A percentile compares a stretch with the other conserved stretches of the same genome.
Evolutionary conservation across 2,329 filamentous ascomycete genomes (phyloP).

Genomic region (Epichloe gansuensis): DNA sequence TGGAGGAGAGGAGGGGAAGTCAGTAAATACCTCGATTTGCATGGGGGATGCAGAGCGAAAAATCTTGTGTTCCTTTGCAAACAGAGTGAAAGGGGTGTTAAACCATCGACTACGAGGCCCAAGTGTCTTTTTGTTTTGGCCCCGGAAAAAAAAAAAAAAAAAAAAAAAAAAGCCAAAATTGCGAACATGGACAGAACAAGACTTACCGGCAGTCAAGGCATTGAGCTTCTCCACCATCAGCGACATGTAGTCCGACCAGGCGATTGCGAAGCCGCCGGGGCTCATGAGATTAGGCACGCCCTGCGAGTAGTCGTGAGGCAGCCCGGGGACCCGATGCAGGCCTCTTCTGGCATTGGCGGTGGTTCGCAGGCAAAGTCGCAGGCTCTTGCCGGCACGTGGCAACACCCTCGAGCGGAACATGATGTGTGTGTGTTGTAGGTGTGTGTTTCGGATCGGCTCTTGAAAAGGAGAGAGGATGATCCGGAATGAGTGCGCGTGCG

Average conservation of each 20-base stretch:
- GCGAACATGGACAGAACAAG: constrained; percentile 11
- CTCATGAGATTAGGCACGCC: constrained; percentile 62
- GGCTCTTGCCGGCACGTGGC: constrained; percentile 29
- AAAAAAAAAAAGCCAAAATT: no score
- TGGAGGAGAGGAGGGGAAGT: constrained; percentile 19
- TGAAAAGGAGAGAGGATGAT: neutral
- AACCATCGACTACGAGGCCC: no score
- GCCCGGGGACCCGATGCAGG: constrained; percentile 34
- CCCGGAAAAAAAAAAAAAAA: neutral
- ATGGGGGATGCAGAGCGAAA: no score
- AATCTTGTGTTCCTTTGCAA: no score
- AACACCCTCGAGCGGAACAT: constrained; percentile 44
- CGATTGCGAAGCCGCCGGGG: constrained; percentile 54
- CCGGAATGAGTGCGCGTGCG: neutral
- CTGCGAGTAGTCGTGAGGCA: constrained; percentile 33
- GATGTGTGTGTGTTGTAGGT: constrained; percentile 7
- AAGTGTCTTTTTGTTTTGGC: no score
- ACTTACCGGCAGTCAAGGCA: constrained; percentile 55
- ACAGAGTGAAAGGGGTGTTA: no score
- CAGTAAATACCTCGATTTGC: no score
- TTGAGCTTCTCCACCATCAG: constrained; percentile 68
- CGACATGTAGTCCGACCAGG: constrained; percentile 75
- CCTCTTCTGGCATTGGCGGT: constrained; percentile 25
- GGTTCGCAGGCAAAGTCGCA: constrained; percentile 23
- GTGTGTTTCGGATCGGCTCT: neutral